Conservation (phyloP, 2,329 filamentous ascomycete species). For the Fusarium falciforme region DNA sequence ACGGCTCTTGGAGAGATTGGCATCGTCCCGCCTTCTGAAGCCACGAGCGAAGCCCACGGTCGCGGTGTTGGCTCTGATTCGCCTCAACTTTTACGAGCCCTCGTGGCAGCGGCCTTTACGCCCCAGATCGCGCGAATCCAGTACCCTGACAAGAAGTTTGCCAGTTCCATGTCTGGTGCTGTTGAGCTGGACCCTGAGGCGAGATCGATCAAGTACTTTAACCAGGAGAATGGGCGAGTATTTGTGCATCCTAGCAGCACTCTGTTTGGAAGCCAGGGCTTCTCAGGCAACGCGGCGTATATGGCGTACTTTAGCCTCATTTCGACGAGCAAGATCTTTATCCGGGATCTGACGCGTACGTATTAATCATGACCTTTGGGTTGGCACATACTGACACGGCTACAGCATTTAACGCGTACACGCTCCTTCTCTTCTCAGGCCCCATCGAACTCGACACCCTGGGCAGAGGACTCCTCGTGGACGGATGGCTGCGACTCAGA, state of each 20-base stretch:
- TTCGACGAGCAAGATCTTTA: constrained; percentile 90
- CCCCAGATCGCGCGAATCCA: constrained; percentile 93
- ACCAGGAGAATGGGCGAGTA: constrained; percentile 84
- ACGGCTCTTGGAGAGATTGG: constrained; percentile 87
- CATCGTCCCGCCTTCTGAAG: constrained; percentile 67
- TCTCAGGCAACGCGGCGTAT: constrained; percentile 80
- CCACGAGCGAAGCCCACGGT: constrained; percentile 45
- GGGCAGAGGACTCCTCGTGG: constrained; percentile 87
- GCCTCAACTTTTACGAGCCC: constrained; percentile 70
- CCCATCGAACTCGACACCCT: constrained; percentile 87
- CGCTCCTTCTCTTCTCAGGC: constrained; percentile 88
- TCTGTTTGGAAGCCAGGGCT: constrained; percentile 84
- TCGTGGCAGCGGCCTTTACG: constrained; percentile 79
- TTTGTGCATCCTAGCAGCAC: constrained; percentile 94
- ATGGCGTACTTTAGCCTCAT: constrained; percentile 94
- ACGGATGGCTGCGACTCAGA: constrained; percentile 86
- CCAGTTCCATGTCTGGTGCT: constrained; percentile 85
- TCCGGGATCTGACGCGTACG: constrained; percentile 89
- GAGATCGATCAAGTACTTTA: constrained; percentile 91
- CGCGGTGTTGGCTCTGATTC: constrained; percentile 43
- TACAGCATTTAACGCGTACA: constrained; percentile 88
- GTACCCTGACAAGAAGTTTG: constrained; percentile 96
- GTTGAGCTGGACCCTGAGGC: constrained; percentile 95
- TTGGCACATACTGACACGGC: constrained; percentile 8
- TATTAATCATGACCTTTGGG: constrained; percentile 37